Base-by-base conservation (phyloP, 768 basidiomycete genomes). In the Psilocybe azurescens region DNA sequence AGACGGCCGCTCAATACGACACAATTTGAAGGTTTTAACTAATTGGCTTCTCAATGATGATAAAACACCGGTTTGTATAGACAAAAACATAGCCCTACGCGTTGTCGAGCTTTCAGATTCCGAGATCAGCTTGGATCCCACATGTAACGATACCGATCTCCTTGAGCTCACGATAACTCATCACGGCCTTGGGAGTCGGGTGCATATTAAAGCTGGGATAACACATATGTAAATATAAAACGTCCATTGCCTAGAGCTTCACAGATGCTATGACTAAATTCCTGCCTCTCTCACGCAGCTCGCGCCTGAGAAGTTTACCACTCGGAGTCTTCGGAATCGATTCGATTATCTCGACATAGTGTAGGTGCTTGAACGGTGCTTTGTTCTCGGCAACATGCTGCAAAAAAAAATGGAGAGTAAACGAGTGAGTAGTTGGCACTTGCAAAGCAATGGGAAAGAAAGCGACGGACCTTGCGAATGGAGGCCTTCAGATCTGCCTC, bases 321-420 rank as follows among this genome's bases (percentile, higher is more conserved):
- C 83, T 86, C 14, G 87, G 85, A 59, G 84, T 87, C 69, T 81
- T 87, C 0, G 87, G 86, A 36, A 89, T 61, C 3, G 55, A 49
- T 16, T 51, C 54, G 8, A 53, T 30, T 29, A 60, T 33, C 29
- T 60, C 41, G 24, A 60, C 47, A 16, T 39, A 48, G 29, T 60
- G 52, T 7, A 89, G 73, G 50, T 77, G 81, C 67, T 89, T 89
- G 69, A 88, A 88, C 5, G 72, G 72, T 10, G 78, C 76, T 64
- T 86, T 86, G 56, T 79, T 79, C 53, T 78, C 75, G 6, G 81
- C 78, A 28, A 86, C 84, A 59, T 80, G 77, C 85, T 86, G 51
- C 24, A 24, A 24, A 24, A 24, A 24, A 39, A 39, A 39, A 44
- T 55, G 18, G n/a, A 5, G 32, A 9, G 4, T 5, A 33, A 38